Percentiles rank a stretch among this genome's conserved stretches.
Conservation (phyloP, 2,329 filamentous ascomycete species). For the Albifimbria verrucaria region DNA sequence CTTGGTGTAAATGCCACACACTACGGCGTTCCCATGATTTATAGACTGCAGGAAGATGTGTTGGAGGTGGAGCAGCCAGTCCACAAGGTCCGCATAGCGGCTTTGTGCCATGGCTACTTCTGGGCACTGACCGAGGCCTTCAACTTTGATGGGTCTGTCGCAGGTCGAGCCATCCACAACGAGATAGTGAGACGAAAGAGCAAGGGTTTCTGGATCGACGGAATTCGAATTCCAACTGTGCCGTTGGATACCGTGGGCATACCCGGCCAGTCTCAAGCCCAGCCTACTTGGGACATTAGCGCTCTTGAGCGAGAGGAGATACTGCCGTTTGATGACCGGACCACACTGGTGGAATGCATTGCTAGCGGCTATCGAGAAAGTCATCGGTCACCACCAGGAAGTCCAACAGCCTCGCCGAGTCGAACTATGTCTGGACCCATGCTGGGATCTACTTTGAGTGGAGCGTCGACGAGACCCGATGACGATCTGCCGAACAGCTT, state of each 20-base stretch:
- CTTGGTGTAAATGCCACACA: slow-evolving; percentile 80
- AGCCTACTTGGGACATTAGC: slow-evolving; percentile 45
- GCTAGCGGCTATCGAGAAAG: slow-evolving; percentile 66
- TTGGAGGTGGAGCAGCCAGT: slow-evolving; percentile 60
- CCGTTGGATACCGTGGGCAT: slow-evolving; percentile 58
- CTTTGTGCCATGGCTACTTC: slow-evolving; percentile 85
- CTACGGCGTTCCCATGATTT: slow-evolving; percentile 82
- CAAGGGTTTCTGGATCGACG: slow-evolving; percentile 76
- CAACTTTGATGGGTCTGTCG: slow-evolving; percentile 65
- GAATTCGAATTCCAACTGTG: slow-evolving; percentile 67
- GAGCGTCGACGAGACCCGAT: slow-evolving; percentile 34
- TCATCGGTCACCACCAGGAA: slow-evolving; percentile 61
- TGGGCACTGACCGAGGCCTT: slow-evolving; percentile 77
- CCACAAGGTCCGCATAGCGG: slow-evolving; percentile 76
- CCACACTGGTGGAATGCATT: slow-evolving; percentile 70
- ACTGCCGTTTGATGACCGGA: slow-evolving; percentile 71
- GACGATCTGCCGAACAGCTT: slow-evolving; percentile 63
- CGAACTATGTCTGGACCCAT: slow-evolving; percentile 62
- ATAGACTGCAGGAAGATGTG: slow-evolving; percentile 83
- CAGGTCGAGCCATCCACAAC: slow-evolving; percentile 68
- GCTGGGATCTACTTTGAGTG: slow-evolving; percentile 46
- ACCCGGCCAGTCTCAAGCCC: slow-evolving; percentile 42
- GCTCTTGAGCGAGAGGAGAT: slow-evolving; percentile 61
- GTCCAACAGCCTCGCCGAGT: slow-evolving; percentile 67
- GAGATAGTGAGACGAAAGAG: slow-evolving; percentile 74